Evolutionary conservation across 805 yeast genomes (phyloP), one percentile per base, ranked within the genome.

Genomic region (Ogataea sp.): DNA sequence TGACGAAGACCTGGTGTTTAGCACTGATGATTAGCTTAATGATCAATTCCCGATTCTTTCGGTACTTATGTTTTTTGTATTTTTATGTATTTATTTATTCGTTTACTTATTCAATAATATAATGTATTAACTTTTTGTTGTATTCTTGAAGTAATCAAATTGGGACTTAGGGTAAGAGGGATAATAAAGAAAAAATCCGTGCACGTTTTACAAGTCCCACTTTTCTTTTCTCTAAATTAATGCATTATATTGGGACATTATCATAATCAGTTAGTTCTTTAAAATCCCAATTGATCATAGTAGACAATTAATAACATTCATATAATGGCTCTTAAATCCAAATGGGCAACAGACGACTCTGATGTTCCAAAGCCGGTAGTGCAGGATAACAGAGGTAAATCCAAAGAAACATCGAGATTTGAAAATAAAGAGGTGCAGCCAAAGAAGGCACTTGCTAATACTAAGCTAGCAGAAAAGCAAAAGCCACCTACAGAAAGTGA

Each of bases 1-100:
- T 73, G 73, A 17, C 83, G 83, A 57, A 84, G 93, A 56, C 81
- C 83, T 41, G 80, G 70, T 37, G 77, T 69, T 16, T 83, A 52
- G 38, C 67, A 51, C 39, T 72, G 66, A 37, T 62, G 59, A 20
- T 65, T 43, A 2, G 55, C 5, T 16, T 58, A 47, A 16, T 43
- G 18, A 0, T 53, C 14, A 38, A 1, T 41, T n/a, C n/a, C n/a
- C n/a, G n/a, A n/a, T n/a, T n/a, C n/a, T n/a, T n/a, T n/a, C n/a
- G n/a, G n/a, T n/a, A n/a, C 41, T 5, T 45, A 4, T 16, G 52
- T 32, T 2, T 48, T 26, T 13, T 40, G 4, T n/a, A 34, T 47
- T 46, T 20, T 49, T 42, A 21, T 40, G 21, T 32, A 51, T 3
- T 3, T 45, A 42, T 37, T 45, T 49, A 11, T 37, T 47, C 78